Evolutionary conservation across 306 rosid genomes (phyloP), one percentile per base, ranked within the genome.

Genomic region (Phaseolus lunatus): DNA sequence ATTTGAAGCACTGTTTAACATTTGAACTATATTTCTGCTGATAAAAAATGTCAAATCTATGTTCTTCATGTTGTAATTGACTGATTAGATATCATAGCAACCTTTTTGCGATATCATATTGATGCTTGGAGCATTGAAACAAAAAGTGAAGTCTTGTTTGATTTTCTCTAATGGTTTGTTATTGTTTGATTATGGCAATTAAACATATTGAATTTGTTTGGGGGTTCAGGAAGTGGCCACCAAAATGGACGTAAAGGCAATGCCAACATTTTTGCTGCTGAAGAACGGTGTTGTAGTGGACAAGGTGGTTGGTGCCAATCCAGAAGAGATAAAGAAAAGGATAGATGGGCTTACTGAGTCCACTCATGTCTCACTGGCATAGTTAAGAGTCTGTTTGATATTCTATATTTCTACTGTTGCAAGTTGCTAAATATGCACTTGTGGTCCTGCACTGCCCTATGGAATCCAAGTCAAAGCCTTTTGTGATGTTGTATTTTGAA

Each of bases 251-350:
- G 48, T 94, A 80, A 92, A 85, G 85, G 98, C 97, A 16, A 94
- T 94, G 98, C 98, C 97, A 24, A 94, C 98, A 3, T 95, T 95
- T 82, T 8, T 87, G 87, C 29, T 95, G 75, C 59, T 92, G 74
- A 95, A 75, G 79, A 84, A 82, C 16, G 94, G 96, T 67, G 76
- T 47, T 79, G 72, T 68, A 15, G 56, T 73, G 29, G 97, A 89
- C 48, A 95, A 86, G 84, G 39, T 92, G 15, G 89, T 95, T 73
- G 99, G 97, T 88, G 99, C 99, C 41, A 90, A 95, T 83, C 93
- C 97, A 3, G 97, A 95, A 57, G 99, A 90, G 96, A 76, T 92
- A 62, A 90, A 85, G 97, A 95, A 89, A 86, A 87, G 86, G 92
- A 78, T 95, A 15, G 88, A 89, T 8, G 84, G 74, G n/a, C 72